Percentiles rank a stretch among this genome's conserved stretches.
These are phyloP conservation scores for Talinum fruticosum DNA, from an alignment of 148 eudicot species.

Conservation along the genomic window DNA sequence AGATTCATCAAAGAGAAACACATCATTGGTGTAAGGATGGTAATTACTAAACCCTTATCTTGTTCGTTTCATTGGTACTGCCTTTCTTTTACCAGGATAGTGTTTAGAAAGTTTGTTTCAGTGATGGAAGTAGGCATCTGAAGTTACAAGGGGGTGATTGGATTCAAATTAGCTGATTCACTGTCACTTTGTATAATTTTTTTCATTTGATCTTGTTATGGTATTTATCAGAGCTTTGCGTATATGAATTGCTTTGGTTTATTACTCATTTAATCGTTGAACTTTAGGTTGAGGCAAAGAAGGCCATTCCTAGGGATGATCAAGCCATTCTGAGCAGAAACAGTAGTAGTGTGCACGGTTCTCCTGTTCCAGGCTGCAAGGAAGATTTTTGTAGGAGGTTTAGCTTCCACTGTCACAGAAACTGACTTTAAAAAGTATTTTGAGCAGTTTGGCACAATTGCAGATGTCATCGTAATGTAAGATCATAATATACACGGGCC, in stretches of 20 bases:
- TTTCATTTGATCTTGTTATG: neutral
- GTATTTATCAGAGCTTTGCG: neutral
- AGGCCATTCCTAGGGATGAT: slow-evolving; percentile 72
- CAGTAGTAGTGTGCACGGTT: slow-evolving; percentile 46
- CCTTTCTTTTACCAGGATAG: neutral
- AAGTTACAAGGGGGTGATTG: neutral
- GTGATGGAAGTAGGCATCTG: neutral
- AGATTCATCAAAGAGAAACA: slow-evolving; percentile 73
- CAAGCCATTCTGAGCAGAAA: slow-evolving; percentile 45
- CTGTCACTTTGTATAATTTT: neutral
- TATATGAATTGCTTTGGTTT: neutral
- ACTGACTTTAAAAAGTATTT: slow-evolving; percentile 54
- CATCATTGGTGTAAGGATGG: slow-evolving; percentile 78
- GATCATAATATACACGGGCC: slow-evolving; percentile 74
- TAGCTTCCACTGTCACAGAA: slow-evolving; percentile 66
- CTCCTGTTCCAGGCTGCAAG: slow-evolving; percentile 54
- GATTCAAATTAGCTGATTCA: neutral
- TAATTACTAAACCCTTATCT: slow-evolving; percentile 24
- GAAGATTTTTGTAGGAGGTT: slow-evolving; percentile 75
- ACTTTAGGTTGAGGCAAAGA: slow-evolving; percentile 68
- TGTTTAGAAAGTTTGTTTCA: neutral
- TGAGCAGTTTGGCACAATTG: slow-evolving; percentile 65
- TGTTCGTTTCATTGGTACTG: neutral
- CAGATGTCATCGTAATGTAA: slow-evolving; percentile 76
- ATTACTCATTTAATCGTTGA: neutral